These are phyloP conservation scores for Lathyrus sativus DNA, from an alignment of 306 rosid genomes.

Conservation along the genomic window DNA sequence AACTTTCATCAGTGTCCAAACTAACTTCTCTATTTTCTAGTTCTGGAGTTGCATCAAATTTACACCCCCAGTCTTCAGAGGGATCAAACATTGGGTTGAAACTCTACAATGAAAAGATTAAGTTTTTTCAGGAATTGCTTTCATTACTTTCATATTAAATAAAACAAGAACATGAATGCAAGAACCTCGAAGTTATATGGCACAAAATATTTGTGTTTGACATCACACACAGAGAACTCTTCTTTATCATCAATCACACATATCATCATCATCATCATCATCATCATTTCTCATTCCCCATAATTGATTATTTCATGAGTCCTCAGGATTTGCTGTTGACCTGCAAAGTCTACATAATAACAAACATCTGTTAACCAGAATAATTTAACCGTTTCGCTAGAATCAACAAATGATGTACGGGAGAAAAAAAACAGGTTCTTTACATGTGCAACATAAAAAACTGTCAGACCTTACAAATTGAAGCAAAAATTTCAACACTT, in stretches of 20 bases:
- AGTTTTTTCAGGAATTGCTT: slow-evolving; percentile 24
- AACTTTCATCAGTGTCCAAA: slow-evolving; percentile 42
- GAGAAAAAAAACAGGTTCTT: no score
- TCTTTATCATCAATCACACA: slow-evolving; percentile 76
- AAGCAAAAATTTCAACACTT: no score
- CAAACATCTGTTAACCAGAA: slow-evolving; percentile 50
- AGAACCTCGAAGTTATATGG: slow-evolving; percentile 67
- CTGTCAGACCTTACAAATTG: no score
- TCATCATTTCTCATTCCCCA: slow-evolving; percentile 69
- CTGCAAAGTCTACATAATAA: slow-evolving; percentile 62
- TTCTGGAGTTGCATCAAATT: slow-evolving; percentile 59
- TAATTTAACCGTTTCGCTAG: slow-evolving; percentile 49
- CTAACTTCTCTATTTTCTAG: slow-evolving; percentile 46
- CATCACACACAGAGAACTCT: slow-evolving; percentile 47
- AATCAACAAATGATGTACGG: slow-evolving; percentile 33
- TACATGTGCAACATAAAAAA: no score
- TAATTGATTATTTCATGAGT: no score
- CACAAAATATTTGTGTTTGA: slow-evolving; percentile 47
- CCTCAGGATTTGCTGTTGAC: slow-evolving; percentile 50
- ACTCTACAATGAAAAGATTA: slow-evolving; percentile 60
- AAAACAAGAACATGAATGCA: slow-evolving; percentile 23
- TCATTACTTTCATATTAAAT: no score
- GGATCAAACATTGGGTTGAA: no score
- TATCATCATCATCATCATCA: no score
- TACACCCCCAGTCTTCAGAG: slow-evolving; percentile 73